Evolutionary conservation across 83 land plant genomes (phyloP).

Genomic region (Picea mariana): DNA sequence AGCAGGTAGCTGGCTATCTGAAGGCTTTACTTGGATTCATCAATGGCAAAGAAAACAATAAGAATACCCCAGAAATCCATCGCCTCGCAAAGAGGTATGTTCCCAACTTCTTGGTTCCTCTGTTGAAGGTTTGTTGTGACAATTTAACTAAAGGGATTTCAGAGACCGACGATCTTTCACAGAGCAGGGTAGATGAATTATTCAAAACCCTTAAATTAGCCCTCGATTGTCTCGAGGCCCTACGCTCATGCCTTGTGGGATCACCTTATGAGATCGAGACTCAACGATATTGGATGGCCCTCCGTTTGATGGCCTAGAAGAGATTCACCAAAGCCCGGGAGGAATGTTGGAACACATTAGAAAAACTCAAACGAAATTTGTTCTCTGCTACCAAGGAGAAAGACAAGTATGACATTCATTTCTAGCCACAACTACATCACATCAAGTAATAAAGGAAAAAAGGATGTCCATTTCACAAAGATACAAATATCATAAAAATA

Average conservation of each 20-base stretch:
- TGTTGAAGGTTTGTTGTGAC: conserved; percentile 33
- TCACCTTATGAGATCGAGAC: conserved; percentile 39
- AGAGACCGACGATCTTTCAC: neutral
- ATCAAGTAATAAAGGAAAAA: no score
- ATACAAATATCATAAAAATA: no score
- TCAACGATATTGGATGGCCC: conserved; percentile 40
- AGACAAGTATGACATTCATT: neutral
- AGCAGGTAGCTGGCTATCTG: neutral
- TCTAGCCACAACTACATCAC: no score
- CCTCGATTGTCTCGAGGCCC: conserved; percentile 29
- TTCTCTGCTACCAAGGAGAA: neutral
- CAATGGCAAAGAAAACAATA: conserved; percentile 16
- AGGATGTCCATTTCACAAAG: no score
- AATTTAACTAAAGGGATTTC: conserved; percentile 5
- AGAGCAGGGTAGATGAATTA: conserved; percentile 31
- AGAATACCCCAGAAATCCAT: conserved; percentile 5
- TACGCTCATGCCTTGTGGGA: conserved; percentile 25
- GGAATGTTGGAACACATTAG: conserved; percentile 21
- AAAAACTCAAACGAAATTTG: conserved; percentile 13
- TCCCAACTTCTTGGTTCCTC: conserved; percentile 33
- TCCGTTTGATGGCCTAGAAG: conserved; percentile 35
- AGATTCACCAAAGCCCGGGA: conserved; percentile 27
- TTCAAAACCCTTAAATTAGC: conserved; percentile 26
- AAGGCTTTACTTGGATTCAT: no score
- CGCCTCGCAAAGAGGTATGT: conserved; percentile 31